phyloP scores from a whole-genome alignment of 768 basidiomycete species.

The Erythrobasidium yunnanense region DNA sequence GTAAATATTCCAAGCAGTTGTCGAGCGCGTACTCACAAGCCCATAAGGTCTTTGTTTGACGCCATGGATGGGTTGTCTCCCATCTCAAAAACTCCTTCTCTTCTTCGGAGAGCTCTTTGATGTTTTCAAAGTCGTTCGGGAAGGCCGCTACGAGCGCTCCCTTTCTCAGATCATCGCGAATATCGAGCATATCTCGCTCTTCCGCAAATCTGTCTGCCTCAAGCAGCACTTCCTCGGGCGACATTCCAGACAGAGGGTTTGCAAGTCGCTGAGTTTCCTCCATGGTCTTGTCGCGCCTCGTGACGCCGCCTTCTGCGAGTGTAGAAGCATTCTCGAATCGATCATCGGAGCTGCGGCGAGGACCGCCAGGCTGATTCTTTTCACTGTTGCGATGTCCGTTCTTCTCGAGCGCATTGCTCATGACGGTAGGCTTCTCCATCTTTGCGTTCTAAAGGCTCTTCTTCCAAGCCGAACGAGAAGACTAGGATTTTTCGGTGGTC shows the following conservation, averaged over 20 bases:
- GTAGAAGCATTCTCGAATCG: constrained; percentile 9
- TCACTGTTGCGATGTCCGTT: no score
- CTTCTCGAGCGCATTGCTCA: no score
- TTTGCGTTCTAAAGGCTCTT: no score
- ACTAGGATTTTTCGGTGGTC: no score
- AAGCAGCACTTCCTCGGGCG: neutral
- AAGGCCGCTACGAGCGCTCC: constrained; percentile 65
- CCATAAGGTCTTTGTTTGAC: constrained; percentile 48
- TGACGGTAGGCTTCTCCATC: no score
- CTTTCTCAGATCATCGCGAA: constrained; percentile 56
- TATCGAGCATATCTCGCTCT: constrained; percentile 43
- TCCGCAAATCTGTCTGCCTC: constrained; percentile 1
- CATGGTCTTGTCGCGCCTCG: constrained; percentile 3
- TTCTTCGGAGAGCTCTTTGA: constrained; percentile 43
- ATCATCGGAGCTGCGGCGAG: no score
- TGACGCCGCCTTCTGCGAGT: neutral
- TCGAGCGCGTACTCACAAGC: no score
- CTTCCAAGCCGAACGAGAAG: no score
- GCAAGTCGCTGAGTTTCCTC: constrained; percentile 15
- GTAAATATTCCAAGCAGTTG: no score
- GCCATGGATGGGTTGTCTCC: constrained; percentile 47
- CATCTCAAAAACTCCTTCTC: constrained; percentile 46
- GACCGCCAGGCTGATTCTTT: no score
- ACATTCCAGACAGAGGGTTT: constrained; percentile 7
- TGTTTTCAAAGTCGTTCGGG: constrained; percentile 47